phyloP scores from a whole-genome alignment of 2,329 filamentous ascomycete species.

The Fusarium sambucinum region DNA sequence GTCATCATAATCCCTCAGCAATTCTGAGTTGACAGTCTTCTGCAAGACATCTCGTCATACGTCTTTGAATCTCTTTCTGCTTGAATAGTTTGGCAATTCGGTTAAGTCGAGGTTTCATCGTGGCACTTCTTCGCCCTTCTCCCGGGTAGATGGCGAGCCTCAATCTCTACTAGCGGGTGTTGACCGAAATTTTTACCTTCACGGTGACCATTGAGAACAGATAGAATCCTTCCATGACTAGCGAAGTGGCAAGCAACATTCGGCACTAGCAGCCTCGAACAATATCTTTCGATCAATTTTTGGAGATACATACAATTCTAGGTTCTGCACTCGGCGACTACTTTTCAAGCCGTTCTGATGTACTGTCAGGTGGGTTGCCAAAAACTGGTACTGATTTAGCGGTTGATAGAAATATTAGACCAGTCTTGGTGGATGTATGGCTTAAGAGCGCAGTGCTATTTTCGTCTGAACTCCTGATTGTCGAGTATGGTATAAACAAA shows the following conservation, averaged over 20 bases:
- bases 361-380: background rate
- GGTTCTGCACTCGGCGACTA: background rate
- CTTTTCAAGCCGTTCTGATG: constrained; percentile 3
- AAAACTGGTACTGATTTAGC: no score
- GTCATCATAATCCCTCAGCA: constrained; percentile 29
- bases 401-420: no score
- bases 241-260: constrained; percentile 12
- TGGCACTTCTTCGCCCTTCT: background rate
- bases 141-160: constrained; percentile 22
- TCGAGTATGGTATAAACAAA: background rate
- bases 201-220: constrained; percentile 13
- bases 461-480: background rate
- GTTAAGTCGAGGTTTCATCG: background rate
- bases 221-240: constrained; percentile 8
- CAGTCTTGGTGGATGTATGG: no score
- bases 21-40: constrained; percentile 4
- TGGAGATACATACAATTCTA: background rate
- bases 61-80: constrained; percentile 9
- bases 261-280: constrained; percentile 5
- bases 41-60: constrained; percentile 29
- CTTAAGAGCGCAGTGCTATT: no score
- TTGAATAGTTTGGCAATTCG: constrained; percentile 13
- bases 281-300: constrained; percentile 9
- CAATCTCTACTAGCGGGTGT: constrained; percentile 4
- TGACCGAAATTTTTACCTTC: constrained; percentile 20